A percentile compares a stretch with the other conserved stretches of the same genome.
phyloP scores from a whole-genome alignment of 2,329 filamentous ascomycete species.

The Botrytis pseudocinerea region DNA sequence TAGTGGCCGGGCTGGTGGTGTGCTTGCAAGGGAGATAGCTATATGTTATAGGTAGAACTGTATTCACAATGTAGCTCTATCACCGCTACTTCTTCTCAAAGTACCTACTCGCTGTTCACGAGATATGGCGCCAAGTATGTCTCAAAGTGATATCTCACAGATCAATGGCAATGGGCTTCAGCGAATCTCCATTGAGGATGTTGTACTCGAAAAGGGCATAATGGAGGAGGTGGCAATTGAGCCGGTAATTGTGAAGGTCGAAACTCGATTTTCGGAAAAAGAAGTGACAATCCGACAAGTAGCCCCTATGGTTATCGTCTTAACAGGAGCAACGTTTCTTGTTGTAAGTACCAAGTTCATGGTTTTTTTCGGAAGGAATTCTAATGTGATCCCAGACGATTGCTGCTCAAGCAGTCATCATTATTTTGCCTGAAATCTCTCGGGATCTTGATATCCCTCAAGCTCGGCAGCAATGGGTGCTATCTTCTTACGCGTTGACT shows the following conservation, averaged over 20 bases:
- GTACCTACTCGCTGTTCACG: background rate
- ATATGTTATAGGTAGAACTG: background rate
- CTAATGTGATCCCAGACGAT: slow-evolving; percentile 13
- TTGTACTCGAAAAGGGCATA: slow-evolving; percentile 2
- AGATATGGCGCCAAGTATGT: slow-evolving; percentile 6
- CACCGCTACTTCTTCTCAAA: background rate
- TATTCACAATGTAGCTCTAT: background rate
- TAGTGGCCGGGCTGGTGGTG: background rate
- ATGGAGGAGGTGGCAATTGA: slow-evolving; percentile 3
- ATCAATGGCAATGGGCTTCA: background rate
- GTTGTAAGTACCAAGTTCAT: slow-evolving; percentile 27
- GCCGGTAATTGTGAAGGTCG: slow-evolving; percentile 13
- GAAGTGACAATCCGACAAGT: slow-evolving; percentile 35
- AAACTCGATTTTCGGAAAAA: slow-evolving; percentile 22
- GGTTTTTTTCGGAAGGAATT: background rate
- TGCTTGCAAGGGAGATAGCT: background rate
- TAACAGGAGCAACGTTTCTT: slow-evolving; percentile 36
- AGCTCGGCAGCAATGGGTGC: slow-evolving; percentile 39
- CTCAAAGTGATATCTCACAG: slow-evolving; percentile 2
- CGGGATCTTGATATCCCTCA: slow-evolving; percentile 37
- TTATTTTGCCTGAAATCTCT: slow-evolving; percentile 47
- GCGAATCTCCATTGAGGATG: slow-evolving; percentile 5
- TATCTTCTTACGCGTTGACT: slow-evolving; percentile 45
- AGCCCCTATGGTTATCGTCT: slow-evolving; percentile 33
- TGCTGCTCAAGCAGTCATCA: slow-evolving; percentile 53